Evolutionary conservation across 2,329 filamentous ascomycete species (phyloP).

Genomic region (Aspergillus fumigatus): DNA sequence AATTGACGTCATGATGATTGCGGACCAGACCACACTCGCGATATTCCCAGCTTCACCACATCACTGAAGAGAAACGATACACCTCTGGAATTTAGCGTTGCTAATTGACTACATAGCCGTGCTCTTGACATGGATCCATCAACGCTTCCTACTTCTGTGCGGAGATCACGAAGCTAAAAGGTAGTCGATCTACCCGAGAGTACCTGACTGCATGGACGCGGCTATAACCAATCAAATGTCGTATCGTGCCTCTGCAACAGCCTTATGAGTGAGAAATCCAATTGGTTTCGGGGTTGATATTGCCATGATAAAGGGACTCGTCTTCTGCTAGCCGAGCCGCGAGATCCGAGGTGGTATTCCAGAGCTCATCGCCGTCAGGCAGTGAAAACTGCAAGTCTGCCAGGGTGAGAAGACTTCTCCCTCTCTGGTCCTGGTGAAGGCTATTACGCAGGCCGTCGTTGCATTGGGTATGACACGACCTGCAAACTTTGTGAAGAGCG

Average conservation of each 20-base stretch:
- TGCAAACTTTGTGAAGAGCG: conserved; percentile 22
- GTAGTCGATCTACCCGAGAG: neutral
- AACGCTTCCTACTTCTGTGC: neutral
- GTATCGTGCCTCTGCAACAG: neutral
- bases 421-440: neutral
- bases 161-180: neutral
- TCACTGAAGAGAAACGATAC: neutral
- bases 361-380: conserved; percentile 19
- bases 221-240: neutral
- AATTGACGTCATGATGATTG: neutral
- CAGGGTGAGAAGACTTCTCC: conserved; percentile 12
- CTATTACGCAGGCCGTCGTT: neutral
- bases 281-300: neutral
- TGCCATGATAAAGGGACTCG: neutral
- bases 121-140: neutral
- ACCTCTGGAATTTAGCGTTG: neutral
- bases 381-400: conserved; percentile 19
- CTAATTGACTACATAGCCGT: neutral
- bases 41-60: neutral
- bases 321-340: neutral
- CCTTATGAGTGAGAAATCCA: neutral
- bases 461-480: neutral
- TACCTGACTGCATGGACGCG: neutral
- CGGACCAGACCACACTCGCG: neutral
- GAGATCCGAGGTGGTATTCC: conserved; percentile 6